phyloP scores from a whole-genome alignment of 2,329 filamentous ascomycete species.

The Colletotrichum zoysiae region DNA sequence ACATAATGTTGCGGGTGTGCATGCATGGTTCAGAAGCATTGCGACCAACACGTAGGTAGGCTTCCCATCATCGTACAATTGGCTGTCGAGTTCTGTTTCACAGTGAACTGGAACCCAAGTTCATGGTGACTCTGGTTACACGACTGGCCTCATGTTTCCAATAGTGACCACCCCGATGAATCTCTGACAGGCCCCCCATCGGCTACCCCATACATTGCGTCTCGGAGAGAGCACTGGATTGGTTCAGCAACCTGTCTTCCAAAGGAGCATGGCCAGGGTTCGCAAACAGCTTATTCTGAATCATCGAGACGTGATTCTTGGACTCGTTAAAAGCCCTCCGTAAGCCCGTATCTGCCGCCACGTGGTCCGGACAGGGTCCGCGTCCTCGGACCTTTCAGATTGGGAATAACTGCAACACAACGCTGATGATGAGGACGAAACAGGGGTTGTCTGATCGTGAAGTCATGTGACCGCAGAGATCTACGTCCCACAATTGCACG shows the following conservation, averaged over 20 bases:
- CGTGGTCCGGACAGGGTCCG: not conserved
- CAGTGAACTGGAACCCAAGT: not conserved
- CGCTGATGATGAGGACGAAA: not conserved
- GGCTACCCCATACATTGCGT: not conserved
- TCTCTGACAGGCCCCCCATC: not conserved
- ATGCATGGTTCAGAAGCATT: not conserved
- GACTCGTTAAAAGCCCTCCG: not conserved
- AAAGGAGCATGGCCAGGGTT: not conserved
- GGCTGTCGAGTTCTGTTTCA: not conserved
- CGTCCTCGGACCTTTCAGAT: not conserved
- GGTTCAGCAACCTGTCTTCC: not conserved
- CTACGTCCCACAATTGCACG: slow-evolving; percentile 10
- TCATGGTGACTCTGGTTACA: not conserved
- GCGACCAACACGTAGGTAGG: not conserved
- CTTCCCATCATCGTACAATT: not conserved
- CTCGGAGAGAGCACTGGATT: not conserved
- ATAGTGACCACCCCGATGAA: not conserved
- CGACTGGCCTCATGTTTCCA: not conserved
- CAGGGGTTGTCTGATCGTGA: not conserved
- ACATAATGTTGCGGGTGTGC: not conserved
- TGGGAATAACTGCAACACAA: not conserved
- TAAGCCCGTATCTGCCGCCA: not conserved
- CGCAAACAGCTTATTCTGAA: not conserved
- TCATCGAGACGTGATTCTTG: not conserved
- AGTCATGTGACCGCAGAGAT: slow-evolving; percentile 28